A percentile compares a stretch with the other conserved stretches of the same genome.
These are phyloP conservation scores for Allantophomopsis lycopodina DNA, from an alignment of 2,329 filamentous ascomycete species.

Conservation along the genomic window DNA sequence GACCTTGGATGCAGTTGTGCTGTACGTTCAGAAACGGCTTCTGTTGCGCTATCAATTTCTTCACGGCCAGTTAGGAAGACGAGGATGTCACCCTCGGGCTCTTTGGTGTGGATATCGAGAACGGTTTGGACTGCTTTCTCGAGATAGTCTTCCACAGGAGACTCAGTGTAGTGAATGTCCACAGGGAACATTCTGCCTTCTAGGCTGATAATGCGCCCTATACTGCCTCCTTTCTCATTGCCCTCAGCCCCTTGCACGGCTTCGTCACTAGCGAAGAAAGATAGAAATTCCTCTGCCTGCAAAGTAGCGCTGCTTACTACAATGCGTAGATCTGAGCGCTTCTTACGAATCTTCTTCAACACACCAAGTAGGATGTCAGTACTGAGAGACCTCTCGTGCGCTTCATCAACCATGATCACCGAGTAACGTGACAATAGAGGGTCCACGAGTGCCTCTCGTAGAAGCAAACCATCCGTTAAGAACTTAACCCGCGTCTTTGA, in stretches of 20 bases:
- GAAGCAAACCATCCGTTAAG: constrained; percentile 80
- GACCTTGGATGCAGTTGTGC: constrained; percentile 44
- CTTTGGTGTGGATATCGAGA: constrained; percentile 74
- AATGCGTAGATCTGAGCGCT: constrained; percentile 68
- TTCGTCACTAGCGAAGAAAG: constrained; percentile 48
- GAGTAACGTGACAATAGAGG: constrained; percentile 84
- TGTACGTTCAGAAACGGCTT: constrained; percentile 62
- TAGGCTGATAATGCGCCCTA: constrained; percentile 62
- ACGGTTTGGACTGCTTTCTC: constrained; percentile 72
- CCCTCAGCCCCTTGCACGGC: constrained; percentile 12
- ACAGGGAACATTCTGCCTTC: constrained; percentile 85
- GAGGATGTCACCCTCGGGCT: constrained; percentile 74
- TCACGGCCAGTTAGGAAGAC: constrained; percentile 88
- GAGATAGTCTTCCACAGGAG: constrained; percentile 74
- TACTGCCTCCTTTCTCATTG: constrained; percentile 18
- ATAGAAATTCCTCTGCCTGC: constrained; percentile 73
- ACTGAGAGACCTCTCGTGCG: constrained; percentile 84
- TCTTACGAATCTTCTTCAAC: constrained; percentile 78
- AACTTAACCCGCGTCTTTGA: constrained; percentile 83
- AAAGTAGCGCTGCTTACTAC: constrained; percentile 89
- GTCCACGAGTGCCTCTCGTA: constrained; percentile 87
- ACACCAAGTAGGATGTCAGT: constrained; percentile 84
- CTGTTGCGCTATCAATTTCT: constrained; percentile 76
- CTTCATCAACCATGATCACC: constrained; percentile 95
- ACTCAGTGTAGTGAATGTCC: constrained; percentile 68